Percentiles rank a stretch among this genome's conserved stretches.
These are phyloP conservation scores for Sporothrix globosa DNA, from an alignment of 2,329 filamentous ascomycete genomes.

Conservation along the genomic window DNA sequence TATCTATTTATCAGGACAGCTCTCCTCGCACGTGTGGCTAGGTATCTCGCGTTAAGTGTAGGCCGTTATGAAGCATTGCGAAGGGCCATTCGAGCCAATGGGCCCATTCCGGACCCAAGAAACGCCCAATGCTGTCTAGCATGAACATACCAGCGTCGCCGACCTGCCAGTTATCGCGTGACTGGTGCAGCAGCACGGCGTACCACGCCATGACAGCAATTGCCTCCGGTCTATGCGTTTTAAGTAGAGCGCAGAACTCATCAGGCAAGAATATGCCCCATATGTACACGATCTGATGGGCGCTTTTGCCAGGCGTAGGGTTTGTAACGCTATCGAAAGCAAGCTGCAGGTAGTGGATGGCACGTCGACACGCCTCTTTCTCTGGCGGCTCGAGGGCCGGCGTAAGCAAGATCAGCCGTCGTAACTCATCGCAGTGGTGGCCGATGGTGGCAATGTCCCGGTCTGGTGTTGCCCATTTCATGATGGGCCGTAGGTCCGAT, in stretches of 20 bases:
- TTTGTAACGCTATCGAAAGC: conserved; percentile 39
- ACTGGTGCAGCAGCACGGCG: conserved; percentile 48
- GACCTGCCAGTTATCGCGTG: conserved; percentile 44
- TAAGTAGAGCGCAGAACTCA: conserved; percentile 45
- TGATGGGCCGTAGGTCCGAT: conserved; percentile 44
- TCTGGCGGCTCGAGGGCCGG: conserved; percentile 34
- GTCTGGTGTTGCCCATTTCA: conserved; percentile 38
- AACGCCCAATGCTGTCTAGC: conserved; percentile 38
- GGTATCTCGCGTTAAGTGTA: not conserved
- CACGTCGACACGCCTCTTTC: conserved; percentile 36
- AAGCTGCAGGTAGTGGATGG: conserved; percentile 41
- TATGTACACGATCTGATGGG: conserved; percentile 41
- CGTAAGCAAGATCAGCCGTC: conserved; percentile 34
- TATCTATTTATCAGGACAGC: no score
- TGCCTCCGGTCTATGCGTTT: conserved; percentile 46
- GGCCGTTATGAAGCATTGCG: conserved; percentile 34
- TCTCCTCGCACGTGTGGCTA: no score
- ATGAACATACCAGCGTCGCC: conserved; percentile 41
- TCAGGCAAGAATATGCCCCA: conserved; percentile 46
- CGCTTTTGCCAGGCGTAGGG: conserved; percentile 28
- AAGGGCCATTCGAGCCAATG: conserved; percentile 41
- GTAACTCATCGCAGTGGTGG: conserved; percentile 40
- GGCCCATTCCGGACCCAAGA: conserved; percentile 43
- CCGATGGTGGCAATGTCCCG: conserved; percentile 32
- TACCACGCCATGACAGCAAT: conserved; percentile 49